Evolutionary conservation across 805 yeast genomes (phyloP).

Genomic region (Candida sanyiensis): DNA sequence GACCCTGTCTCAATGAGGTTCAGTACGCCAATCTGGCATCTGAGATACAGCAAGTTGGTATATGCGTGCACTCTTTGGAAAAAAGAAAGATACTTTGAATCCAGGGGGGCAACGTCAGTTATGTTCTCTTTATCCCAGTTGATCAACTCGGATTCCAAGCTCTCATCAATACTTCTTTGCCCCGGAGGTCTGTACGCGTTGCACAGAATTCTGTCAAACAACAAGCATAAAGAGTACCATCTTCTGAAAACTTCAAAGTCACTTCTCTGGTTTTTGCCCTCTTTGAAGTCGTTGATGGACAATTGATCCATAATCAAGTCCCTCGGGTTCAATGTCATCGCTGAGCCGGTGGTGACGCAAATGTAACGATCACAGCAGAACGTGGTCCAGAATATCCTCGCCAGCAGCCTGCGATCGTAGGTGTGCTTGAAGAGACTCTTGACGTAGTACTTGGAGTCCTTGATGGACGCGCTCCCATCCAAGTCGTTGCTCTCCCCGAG

Average conservation of each 20-base stretch:
- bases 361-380: slow-evolving; percentile 12
- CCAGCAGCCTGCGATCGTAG: slow-evolving; percentile 6
- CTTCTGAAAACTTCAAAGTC: slow-evolving; percentile 7
- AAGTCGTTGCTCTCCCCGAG: slow-evolving; percentile 6
- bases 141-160: slow-evolving; percentile 8
- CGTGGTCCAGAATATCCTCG: slow-evolving; percentile 11
- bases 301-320: slow-evolving; percentile 10
- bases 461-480: slow-evolving; percentile 4
- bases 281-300: slow-evolving; percentile 7
- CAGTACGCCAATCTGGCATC: slow-evolving; percentile 11
- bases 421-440: slow-evolving; percentile 4
- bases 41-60: slow-evolving; percentile 8
- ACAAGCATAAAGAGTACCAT: slow-evolving; percentile 5
- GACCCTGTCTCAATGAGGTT: slow-evolving; percentile 8
- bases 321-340: slow-evolving; percentile 8
- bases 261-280: slow-evolving; percentile 1
- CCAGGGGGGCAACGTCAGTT: neutral
- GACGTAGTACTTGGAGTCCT: slow-evolving; percentile 5
- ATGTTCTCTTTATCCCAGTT: slow-evolving; percentile 6
- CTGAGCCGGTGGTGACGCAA: slow-evolving; percentile 9
- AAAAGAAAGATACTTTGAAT: neutral
- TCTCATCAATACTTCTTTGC: slow-evolving; percentile 7
- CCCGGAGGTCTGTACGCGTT: slow-evolving; percentile 12
- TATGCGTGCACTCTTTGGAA: slow-evolving; percentile 2
- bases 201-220: slow-evolving; percentile 10